Percentiles rank a stretch among this genome's conserved stretches.
Conservation (phyloP, 257 asterid species). For the Solanum medicagineum region DNA sequence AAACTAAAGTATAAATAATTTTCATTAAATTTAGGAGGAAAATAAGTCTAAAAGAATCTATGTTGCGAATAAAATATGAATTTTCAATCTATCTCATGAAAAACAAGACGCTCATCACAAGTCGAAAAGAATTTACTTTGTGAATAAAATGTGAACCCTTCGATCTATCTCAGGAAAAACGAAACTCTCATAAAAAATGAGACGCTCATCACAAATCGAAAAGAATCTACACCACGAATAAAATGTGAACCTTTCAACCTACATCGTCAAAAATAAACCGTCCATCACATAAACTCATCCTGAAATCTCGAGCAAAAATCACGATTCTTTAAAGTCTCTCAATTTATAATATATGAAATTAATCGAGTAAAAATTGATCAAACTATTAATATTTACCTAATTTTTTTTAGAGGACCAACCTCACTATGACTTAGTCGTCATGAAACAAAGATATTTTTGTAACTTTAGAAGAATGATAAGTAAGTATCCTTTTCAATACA, state of each 20-base stretch:
- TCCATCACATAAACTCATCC: not conserved
- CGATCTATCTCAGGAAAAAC: no score
- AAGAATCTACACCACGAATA: not conserved
- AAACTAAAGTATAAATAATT: not conserved
- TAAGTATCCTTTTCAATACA: not conserved
- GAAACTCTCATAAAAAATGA: rapidly evolving
- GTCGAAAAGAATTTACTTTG: not conserved
- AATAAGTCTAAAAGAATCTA: not conserved
- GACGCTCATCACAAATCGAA: not conserved
- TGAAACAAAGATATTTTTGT: not conserved
- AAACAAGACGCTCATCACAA: not conserved
- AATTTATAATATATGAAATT: not conserved
- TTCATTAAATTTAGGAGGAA: not conserved
- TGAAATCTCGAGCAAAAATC: not conserved
- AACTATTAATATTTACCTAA: not conserved
- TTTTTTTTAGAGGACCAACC: not conserved
- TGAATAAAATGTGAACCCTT: not conserved
- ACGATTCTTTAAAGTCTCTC: not conserved
- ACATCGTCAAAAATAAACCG: rapidly evolving
- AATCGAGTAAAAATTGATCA: not conserved
- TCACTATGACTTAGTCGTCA: not conserved
- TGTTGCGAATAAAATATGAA: not conserved
- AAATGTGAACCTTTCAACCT: not conserved
- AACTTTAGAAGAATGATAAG: not conserved
- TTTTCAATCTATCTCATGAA: rapidly evolving